phyloP scores from a whole-genome alignment of 441 rosid genomes.

The Biscutella laevigata region DNA sequence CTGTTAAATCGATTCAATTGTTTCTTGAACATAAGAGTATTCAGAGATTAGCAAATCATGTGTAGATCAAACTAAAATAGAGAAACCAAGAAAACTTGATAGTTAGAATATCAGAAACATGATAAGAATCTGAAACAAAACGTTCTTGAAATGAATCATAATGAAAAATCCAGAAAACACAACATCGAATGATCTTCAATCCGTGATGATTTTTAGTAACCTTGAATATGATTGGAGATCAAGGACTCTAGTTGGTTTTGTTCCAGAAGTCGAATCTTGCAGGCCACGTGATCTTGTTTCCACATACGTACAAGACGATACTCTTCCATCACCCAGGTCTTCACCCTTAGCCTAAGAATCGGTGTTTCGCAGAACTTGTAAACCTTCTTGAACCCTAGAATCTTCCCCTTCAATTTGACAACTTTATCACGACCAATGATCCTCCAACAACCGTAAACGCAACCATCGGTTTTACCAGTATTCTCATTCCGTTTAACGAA shows the following conservation, averaged over 20 bases:
- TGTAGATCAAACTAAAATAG: too few species aligned
- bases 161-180: too few species aligned
- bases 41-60: too few species aligned
- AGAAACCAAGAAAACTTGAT: too few species aligned
- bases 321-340: conserved; percentile 20
- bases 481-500: neutral
- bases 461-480: conserved; percentile 8
- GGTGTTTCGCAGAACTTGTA: conserved; percentile 10
- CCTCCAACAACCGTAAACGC: conserved; percentile 7
- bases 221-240: conserved; percentile 1
- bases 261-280: conserved; percentile 6
- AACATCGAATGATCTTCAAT: too few species aligned
- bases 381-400: conserved; percentile 20
- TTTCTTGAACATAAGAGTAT: too few species aligned
- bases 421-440: conserved; percentile 7
- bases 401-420: neutral
- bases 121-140: too few species aligned
- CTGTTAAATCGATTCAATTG: too few species aligned
- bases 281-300: conserved; percentile 11
- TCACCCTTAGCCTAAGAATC: too few species aligned
- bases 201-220: too few species aligned
- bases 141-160: too few species aligned
- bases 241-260: neutral
- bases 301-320: neutral
- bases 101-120: too few species aligned